Evolutionary conservation across 352 stramenopile species (phyloP).

Genomic region (Globisporangium perplexum): DNA sequence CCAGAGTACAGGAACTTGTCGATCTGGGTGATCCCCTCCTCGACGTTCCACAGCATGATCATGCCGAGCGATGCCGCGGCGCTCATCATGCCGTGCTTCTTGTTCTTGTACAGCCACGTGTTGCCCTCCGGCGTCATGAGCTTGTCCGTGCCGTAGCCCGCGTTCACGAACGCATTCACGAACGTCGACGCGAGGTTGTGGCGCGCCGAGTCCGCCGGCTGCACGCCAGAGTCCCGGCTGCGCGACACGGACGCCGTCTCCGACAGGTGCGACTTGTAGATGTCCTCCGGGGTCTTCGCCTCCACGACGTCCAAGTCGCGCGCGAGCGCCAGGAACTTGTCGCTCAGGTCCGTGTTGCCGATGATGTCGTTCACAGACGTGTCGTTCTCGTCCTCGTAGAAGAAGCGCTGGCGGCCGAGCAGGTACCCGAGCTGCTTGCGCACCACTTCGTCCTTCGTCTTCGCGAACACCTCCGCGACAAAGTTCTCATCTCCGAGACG

Average conservation of each 20-base stretch:
- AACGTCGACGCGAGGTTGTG: conserved; percentile 99
- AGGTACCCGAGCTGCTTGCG: conserved; percentile 95
- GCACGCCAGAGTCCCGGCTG: conserved; percentile 55
- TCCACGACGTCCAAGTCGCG: conserved; percentile 97
- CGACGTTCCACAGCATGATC: conserved; percentile 99
- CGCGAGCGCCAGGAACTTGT: conserved; percentile 96
- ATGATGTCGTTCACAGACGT: conserved; percentile 92
- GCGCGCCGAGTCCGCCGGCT: conserved; percentile 94
- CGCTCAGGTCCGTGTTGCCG: conserved; percentile 94
- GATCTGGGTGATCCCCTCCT: conserved; percentile 98
- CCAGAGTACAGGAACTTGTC: conserved; percentile 99
- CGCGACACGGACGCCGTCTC: conserved; percentile 89
- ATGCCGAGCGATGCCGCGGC: conserved; percentile 96
- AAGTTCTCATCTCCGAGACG: conserved; percentile 84
- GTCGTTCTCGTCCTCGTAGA: conserved; percentile 93
- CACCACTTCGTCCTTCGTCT: conserved; percentile 58
- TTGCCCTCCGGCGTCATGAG: conserved; percentile 91
- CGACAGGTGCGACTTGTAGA: conserved; percentile 99
- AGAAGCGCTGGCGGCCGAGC: conserved; percentile 93
- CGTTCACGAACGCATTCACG: conserved; percentile 99
- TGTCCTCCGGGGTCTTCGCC: conserved; percentile 96
- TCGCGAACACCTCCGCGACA: conserved; percentile 72
- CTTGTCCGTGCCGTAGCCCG: conserved; percentile 97
- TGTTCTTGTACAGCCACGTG: conserved; percentile 99
- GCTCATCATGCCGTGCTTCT: conserved; percentile 99